Percentiles rank a stretch among this genome's conserved stretches.
Conservation (phyloP, 768 basidiomycete genomes). For the Tricholoma sp. region DNA sequence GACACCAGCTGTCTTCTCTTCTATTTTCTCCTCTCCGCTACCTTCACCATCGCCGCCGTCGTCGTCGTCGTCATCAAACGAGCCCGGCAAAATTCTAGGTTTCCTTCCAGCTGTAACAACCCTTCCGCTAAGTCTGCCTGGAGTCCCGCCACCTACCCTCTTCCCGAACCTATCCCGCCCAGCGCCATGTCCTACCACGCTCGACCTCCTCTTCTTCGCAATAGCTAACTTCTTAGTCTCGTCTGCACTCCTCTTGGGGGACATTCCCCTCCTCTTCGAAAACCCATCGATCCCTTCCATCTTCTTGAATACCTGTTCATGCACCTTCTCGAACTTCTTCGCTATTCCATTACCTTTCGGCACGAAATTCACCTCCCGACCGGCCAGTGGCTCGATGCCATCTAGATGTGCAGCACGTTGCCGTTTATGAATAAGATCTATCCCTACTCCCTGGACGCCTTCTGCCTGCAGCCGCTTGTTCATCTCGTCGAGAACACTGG, state of each 20-base stretch:
- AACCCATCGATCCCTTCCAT: constrained; percentile 70
- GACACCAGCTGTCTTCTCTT: constrained; percentile 24
- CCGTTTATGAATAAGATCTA: constrained; percentile 39
- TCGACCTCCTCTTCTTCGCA: constrained; percentile 50
- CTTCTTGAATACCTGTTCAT: constrained; percentile 61
- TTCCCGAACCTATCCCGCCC: constrained; percentile 20
- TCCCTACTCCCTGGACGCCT: constrained; percentile 45
- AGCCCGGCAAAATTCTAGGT: constrained; percentile 48
- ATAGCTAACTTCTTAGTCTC: constrained; percentile 17
- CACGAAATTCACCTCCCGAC: constrained; percentile 26
- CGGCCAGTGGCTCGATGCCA: constrained; percentile 7
- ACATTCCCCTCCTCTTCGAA: constrained; percentile 26
- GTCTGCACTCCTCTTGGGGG: constrained; percentile 12
- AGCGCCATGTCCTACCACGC: constrained; percentile 33
- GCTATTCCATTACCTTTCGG: constrained; percentile 28
- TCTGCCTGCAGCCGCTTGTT: constrained; percentile 60
- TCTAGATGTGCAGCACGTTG: constrained; percentile 24
- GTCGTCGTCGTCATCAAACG: constrained; percentile 49
- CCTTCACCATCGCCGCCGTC: constrained; percentile 29
- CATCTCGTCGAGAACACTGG: constrained; percentile 79
- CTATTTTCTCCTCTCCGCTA: constrained; percentile 36
- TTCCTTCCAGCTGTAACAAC: constrained; percentile 45
- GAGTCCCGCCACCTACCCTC: constrained; percentile 20
- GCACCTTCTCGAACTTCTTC: constrained; percentile 51
- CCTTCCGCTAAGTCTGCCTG: constrained; percentile 27